phyloP scores from a whole-genome alignment of 129 eudicot genomes.

The Oenanthe sinensis region DNA sequence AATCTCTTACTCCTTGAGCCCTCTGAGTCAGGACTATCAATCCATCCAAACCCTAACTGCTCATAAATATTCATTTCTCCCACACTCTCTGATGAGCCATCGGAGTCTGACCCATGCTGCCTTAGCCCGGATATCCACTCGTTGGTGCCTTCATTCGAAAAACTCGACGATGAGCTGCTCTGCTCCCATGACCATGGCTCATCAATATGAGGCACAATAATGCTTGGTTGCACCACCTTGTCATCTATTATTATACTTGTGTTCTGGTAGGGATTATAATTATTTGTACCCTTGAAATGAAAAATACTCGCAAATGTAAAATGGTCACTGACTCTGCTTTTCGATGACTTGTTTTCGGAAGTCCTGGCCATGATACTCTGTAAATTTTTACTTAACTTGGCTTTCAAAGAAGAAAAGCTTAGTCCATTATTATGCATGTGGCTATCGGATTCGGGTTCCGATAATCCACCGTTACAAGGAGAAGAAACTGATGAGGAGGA shows the following conservation, averaged over 20 bases:
- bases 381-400: constrained; percentile 66
- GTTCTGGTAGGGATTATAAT: constrained; percentile 24
- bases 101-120: constrained; percentile 48
- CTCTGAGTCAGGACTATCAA: constrained; percentile 49
- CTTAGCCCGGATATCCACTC: constrained; percentile 41
- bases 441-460: constrained; percentile 16
- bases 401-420: constrained; percentile 64
- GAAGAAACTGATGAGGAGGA: constrained; percentile 13
- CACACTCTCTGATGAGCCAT: constrained; percentile 38
- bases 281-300: constrained; percentile 33
- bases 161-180: constrained; percentile 27
- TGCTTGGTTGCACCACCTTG: constrained; percentile 69
- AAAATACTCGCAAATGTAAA: constrained; percentile 78
- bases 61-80: constrained; percentile 36
- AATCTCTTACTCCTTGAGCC: constrained; percentile 68
- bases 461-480: constrained; percentile 6
- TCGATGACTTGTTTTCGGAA: constrained; percentile 45
- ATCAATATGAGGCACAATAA: constrained; percentile 55
- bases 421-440: constrained; percentile 22
- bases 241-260: constrained; percentile 38
- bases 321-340: constrained; percentile 68
- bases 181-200: constrained; percentile 49
- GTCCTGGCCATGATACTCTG: constrained; percentile 62
- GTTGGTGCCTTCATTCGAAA: constrained; percentile 39
- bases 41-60: constrained; percentile 41